phyloP scores from a whole-genome alignment of 495 filamentous ascomycete genomes.

The Cercophora samala region DNA sequence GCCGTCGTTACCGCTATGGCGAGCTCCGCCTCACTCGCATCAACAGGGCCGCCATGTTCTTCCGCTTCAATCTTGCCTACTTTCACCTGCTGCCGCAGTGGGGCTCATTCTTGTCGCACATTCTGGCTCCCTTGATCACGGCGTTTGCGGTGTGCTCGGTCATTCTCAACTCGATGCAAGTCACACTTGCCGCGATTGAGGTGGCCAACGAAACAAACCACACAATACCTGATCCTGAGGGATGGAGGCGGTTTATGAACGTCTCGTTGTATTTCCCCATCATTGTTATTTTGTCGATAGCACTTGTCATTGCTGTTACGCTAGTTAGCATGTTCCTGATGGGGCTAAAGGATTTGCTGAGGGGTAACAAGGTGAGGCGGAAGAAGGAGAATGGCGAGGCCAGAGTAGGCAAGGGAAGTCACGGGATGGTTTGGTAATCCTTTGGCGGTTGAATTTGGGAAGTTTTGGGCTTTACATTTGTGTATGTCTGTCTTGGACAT shows the following conservation, averaged over 20 bases:
- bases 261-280: slow-evolving; percentile 32
- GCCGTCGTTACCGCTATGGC: slow-evolving; percentile 41
- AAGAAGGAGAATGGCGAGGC: slow-evolving; percentile 22
- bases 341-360: slow-evolving; percentile 22
- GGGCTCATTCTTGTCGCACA: slow-evolving; percentile 31
- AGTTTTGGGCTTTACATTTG: too few relatives aligned
- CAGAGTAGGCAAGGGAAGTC: slow-evolving; percentile 21
- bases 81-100: slow-evolving; percentile 37
- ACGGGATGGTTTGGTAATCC: slow-evolving; percentile 32
- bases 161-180: slow-evolving; percentile 37
- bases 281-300: slow-evolving; percentile 26
- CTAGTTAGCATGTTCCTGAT: slow-evolving; percentile 19
- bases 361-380: slow-evolving; percentile 20
- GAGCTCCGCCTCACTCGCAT: slow-evolving; percentile 46
- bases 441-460: not conserved
- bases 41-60: slow-evolving; percentile 34
- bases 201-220: not conserved
- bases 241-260: slow-evolving; percentile 22
- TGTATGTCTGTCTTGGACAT: not conserved
- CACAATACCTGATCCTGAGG: not conserved
- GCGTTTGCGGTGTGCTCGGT: slow-evolving; percentile 35
- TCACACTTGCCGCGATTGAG: slow-evolving; percentile 25
- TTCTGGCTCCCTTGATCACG: slow-evolving; percentile 33
- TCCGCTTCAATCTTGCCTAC: slow-evolving; percentile 26
- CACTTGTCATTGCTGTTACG: slow-evolving; percentile 14